Evolutionary conservation across 2,329 filamentous ascomycete species (phyloP).

Genomic region (Aspergillus uvarum): DNA sequence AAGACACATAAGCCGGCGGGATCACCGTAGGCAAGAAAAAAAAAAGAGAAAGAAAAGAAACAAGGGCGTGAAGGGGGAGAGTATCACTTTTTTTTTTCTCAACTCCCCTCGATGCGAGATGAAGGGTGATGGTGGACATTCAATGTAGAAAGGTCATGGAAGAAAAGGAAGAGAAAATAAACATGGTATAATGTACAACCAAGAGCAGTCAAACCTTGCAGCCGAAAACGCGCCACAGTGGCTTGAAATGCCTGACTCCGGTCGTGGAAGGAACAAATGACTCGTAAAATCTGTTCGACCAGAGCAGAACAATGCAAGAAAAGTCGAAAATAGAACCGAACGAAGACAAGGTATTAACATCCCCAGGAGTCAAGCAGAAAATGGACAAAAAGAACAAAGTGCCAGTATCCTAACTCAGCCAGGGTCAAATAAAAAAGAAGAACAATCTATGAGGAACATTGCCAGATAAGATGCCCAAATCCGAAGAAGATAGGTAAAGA

Average conservation of each 20-base stretch:
- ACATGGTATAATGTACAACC: constrained; percentile 8
- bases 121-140: constrained; percentile 10
- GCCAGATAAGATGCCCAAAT: constrained; percentile 39
- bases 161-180: constrained; percentile 1
- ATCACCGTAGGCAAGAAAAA: constrained; percentile 2
- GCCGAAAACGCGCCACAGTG: constrained; percentile 1
- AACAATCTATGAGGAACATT: constrained; percentile 41
- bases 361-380: constrained; percentile 22
- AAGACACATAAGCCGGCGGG: constrained; percentile 7
- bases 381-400: constrained; percentile 18
- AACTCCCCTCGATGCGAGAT: constrained; percentile 11
- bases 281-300: constrained; percentile 21
- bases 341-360: constrained; percentile 29
- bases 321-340: constrained; percentile 27
- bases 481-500: constrained; percentile 26
- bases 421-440: constrained; percentile 23
- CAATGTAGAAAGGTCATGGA: constrained; percentile 18
- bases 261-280: constrained; percentile 15
- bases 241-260: constrained; percentile 3
- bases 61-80: constrained; percentile 13
- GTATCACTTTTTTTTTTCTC: constrained; percentile 23
- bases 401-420: constrained; percentile 34
- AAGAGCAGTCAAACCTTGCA: constrained; percentile 9
- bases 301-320: constrained; percentile 28
- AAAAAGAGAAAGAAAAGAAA: constrained; percentile 4